Base-by-base conservation (phyloP, 768 basidiomycete species). In the Russula olivacea region DNA sequence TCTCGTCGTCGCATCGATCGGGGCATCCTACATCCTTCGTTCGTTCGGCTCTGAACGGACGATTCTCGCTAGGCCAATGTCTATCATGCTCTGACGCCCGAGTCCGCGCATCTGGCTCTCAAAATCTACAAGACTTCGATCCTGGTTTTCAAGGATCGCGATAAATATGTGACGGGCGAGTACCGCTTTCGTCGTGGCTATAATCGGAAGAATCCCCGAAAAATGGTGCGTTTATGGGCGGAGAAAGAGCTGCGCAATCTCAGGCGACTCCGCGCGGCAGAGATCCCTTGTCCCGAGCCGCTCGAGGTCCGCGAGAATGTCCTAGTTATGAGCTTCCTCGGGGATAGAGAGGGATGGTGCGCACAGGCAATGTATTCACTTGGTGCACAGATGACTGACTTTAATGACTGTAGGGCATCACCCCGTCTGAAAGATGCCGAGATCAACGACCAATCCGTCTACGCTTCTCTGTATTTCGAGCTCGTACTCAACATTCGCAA, bases 111-210 rank as follows among this genome's bases (percentile, higher is more conserved):
- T 70, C 78, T 97, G 48, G 97, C 97, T 0, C 82, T 98, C 63
- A 99, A 99, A 74, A 93, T 99, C 63, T 99, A 95, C 80, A 97
- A 98, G 73, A 99, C 97, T 1, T 97, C 94, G 28, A 98, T 99
- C 66, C 85, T 99, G 10, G 81, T 93, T 10, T 99, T 99, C 81
- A 96, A 98, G 74, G 93, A 98, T 68, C 85, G 97, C n/a, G 92
- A 95, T 69, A 88, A 89, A 61, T 99, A 99, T 73, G 94, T 98
- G 45, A 86, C 89, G 0, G 97, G 97, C 55, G 96, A 98, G 73
- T 87, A 89, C 73, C 87, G 97, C n/a, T 98, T 98, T 77, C 81
- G 92, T 53, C 83, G 87, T 60, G 95, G 95, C 28, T 93, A 93
- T 74, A 77, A 79, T 71, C 87, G 88, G 61, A 86, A 82, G 65